phyloP scores from a whole-genome alignment of 768 basidiomycete species.

The Daedaleopsis sinensis region DNA sequence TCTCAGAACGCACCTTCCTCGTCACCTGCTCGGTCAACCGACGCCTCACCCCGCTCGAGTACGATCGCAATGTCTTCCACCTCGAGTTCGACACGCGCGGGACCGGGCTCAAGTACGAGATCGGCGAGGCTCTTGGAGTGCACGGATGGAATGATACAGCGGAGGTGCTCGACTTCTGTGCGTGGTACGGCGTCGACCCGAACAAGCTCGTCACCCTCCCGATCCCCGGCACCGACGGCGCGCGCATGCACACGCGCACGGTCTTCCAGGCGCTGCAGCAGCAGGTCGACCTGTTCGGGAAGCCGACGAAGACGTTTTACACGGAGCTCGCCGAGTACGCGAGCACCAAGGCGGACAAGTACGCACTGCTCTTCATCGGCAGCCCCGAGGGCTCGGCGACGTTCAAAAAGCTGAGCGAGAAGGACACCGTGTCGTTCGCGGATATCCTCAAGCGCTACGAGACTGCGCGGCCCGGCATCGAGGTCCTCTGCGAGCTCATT shows the following conservation, averaged over 20 bases:
- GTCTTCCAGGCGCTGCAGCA: conserved; percentile 94
- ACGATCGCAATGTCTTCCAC: conserved; percentile 99
- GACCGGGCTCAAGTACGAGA: conserved; percentile 92
- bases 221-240: conserved; percentile 58
- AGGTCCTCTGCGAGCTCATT: conserved; percentile 83
- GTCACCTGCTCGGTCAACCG: conserved; percentile 94
- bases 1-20: conserved; percentile 88
- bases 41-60: conserved; percentile 91
- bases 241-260: conserved; percentile 87
- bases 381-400: conserved; percentile 88
- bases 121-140: conserved; percentile 95
- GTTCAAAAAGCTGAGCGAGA: conserved; percentile 95
- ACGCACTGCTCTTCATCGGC: conserved; percentile 89
- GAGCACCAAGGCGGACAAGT: conserved; percentile 65
- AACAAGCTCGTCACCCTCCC: conserved; percentile 82
- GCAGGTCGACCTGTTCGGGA: conserved; percentile 94
- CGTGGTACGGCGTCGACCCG: conserved; percentile 89
- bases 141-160: conserved; percentile 96
- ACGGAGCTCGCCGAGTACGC: conserved; percentile 83
- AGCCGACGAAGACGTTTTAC: conserved; percentile 96
- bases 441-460: conserved; percentile 79
- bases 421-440: conserved; percentile 92
- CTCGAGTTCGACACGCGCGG: conserved; percentile 92
- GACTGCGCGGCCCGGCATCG: conserved; percentile 81
- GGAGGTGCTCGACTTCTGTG: conserved; percentile 88